Evolutionary conservation across 257 asterid species (phyloP), one percentile per base, ranked within the genome.

Genomic region (Solanum chiquidenum): DNA sequence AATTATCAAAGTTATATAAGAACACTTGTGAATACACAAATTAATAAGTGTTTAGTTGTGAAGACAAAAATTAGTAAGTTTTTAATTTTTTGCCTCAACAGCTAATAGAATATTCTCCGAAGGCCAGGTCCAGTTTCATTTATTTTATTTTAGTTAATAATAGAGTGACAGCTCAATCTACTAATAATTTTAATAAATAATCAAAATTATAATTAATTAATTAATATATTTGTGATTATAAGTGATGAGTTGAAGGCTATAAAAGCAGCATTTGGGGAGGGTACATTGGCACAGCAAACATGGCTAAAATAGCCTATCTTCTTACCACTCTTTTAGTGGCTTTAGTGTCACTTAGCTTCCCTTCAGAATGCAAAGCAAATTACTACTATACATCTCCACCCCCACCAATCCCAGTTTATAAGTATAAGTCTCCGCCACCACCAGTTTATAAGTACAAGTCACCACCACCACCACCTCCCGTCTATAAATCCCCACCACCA

Each of bases 281-380:
- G 49, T 44, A 20, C 46, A 88, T 88, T 60, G 79, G 79, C 68
- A 83, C 66, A 18, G 29, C 77, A 52, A 21, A 16, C 11, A 83
- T 83, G 87, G 89, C 89, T 38, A 88, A 52, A 72, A 72, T 55
- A 86, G 89, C 68, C 38, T 25, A 27, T 71, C 55, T 83, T 68
- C 21, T 46, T 72, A 38, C 75, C 85, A 69, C 87, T 72, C 87
- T 88, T 49, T 52, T 87, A 49, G 89, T 87, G 89, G 73, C 72
- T 68, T n/a, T 83, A 74, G 60, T 83, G 71, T 69, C 87, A 7
- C 89, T 88, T 14, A 31, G 38, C 58, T 72, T 88, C 44, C 87
- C 87, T 58, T n/a, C 55, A 35, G 89, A 88, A 33, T 40, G 76
- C 35, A 83, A 52, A 44, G 89, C 74, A 16, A 35, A 72, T 71